Evolutionary conservation across 192 early-diverging fungal genomes (phyloP), one percentile per base, ranked within the genome.

Genomic region (Kickxella alabastrina): DNA sequence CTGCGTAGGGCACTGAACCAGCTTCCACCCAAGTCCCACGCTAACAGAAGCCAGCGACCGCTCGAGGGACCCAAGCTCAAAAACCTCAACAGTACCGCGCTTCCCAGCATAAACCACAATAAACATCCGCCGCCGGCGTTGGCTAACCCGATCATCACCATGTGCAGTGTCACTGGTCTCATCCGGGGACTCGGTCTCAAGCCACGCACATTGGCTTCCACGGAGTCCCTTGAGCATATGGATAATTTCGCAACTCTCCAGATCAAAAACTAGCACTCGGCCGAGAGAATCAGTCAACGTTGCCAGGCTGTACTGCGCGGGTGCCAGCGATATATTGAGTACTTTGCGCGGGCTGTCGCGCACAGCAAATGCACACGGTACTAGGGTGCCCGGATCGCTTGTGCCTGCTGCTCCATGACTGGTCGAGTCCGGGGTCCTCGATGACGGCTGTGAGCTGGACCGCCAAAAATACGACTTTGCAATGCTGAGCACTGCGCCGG

Each of bases 201-300:
- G 49, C 69, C 69, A 73, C 5, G 69, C 69, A 31, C 69, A 73
- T 42, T 65, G 69, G 40, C 69, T 65, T 37, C 69, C 69, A 10
- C 69, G 62, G 8, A 62, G 59, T 1, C 69, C 69, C 47, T 73
- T 73, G 29, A 73, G 62, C 69, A 73, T 73, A 7, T 65, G 58
- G 17, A 65, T 43, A 0, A 54, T 51, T 35, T 73, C 69, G 50
- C 69, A 57, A 49, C 34, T 65, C 45, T 57, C 69, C 17, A 65
- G 46, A 15, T 73, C 69, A 61, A 73, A 57, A 3, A 73, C 2
- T 49, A 57, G 23, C 18, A 65, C 53, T 2, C 69, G 58, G 0
- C 68, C 68, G 8, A 72, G 62, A 21, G 68, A 65, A 27, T 72
- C 68, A 3, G 62, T 60, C 43, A 72, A 57, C 12, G 69, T 62